Base-by-base conservation (phyloP, 1,284 basidiomycete species). In the Cutaneotrichosporon arboriforme region DNA sequence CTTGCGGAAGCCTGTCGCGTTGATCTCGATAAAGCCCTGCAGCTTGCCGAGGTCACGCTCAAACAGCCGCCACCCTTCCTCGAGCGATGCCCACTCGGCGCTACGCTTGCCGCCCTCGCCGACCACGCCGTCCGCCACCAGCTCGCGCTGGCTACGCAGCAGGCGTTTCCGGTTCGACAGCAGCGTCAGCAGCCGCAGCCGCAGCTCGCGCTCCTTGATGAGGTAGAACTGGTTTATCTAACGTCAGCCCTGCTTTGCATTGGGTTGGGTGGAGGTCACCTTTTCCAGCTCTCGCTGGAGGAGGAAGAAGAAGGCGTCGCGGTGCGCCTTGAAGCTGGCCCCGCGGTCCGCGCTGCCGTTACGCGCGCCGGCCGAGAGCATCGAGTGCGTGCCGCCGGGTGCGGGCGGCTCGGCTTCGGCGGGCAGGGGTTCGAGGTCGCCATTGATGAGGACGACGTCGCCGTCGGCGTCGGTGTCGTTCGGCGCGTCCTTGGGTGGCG, bases 171-270 rank as follows among this genome's bases (percentile, higher is more conserved):
- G 85, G 75, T 97, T 97, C 35, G 91, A 91, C 43, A 99, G 81
- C 15, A 99, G 80, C 1, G 92, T 96, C 64, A 94, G 85, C 55
- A 99, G 84, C 46, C 92, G 83, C 58, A 94, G 76, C 70, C 90
- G 91, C 48, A 98, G 83, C 65, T 97, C 92, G 12, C 92, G 88
- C 75, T 99, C 96, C 75, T 96, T 97, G 76, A 94, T 90, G 46
- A 98, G 82, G 76, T 99, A 99, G 72, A 99, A 98, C n/a, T 86
- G 83, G 77, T 99, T 98, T 79, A 99, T 97, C 93, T 96, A 69
- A 17, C n/a, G 40, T 54, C 14, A 57, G 52, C 37, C 8, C 13
- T 5, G 13, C n/a, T 12, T 20, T 10, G 23, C 40, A 20, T 23
- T 4, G 8, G 14, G 14, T 26, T 4, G 9, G 15, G 10, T 4